These are phyloP conservation scores for Rubia balearica DNA, from an alignment of 305 asterid species.

Conservation along the genomic window DNA sequence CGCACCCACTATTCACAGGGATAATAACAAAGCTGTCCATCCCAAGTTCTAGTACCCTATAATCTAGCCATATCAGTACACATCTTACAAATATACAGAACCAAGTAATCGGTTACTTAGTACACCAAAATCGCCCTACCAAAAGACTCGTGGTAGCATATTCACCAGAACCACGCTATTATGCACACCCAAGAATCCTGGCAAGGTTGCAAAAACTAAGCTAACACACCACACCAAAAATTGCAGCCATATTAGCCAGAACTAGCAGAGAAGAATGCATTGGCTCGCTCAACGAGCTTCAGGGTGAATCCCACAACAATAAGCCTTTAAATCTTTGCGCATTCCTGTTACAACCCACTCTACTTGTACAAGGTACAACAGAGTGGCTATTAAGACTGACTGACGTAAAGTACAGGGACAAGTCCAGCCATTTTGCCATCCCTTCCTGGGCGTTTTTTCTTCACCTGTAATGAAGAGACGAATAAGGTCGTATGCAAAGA, in stretches of 20 bases:
- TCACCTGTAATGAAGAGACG: conserved; percentile 49
- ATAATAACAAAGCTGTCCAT: neutral
- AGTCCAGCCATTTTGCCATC: conserved; percentile 96
- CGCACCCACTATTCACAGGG: neutral
- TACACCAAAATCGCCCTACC: conserved; percentile 6
- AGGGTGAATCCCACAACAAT: neutral
- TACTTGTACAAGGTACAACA: neutral
- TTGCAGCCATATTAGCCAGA: neutral
- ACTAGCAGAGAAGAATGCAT: neutral
- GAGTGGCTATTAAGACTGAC: conserved; percentile 44
- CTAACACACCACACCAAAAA: neutral
- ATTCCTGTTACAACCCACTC: neutral
- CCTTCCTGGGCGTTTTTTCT: conserved; percentile 90
- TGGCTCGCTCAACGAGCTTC: neutral
- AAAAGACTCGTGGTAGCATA: neutral
- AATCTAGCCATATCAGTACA: neutral
- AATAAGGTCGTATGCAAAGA: neutral
- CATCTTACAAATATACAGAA: conserved; percentile 8
- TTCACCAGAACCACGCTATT: neutral
- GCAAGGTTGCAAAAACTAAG: conserved; percentile 3
- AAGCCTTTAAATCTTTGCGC: conserved; percentile 1
- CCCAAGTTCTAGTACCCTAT: neutral
- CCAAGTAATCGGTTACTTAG: neutral
- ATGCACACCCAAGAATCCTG: conserved; percentile 7
- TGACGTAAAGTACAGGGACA: conserved; percentile 93